Conservation (phyloP, 768 basidiomycete species). For the Rhodotorula graminis region DNA sequence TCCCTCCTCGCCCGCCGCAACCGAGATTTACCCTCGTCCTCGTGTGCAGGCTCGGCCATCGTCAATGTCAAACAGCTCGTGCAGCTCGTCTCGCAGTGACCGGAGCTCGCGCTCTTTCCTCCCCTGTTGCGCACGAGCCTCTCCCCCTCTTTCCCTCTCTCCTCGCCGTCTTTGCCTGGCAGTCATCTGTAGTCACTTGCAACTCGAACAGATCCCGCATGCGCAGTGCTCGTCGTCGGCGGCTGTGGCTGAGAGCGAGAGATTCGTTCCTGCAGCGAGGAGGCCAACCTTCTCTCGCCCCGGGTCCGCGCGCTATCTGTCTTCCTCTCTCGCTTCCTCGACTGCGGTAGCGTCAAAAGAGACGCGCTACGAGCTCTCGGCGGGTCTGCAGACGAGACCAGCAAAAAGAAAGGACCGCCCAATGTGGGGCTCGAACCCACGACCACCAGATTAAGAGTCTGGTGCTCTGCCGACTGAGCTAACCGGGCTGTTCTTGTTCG, state of each 20-base stretch:
- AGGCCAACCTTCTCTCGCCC: too few relatives aligned
- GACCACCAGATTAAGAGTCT: constrained; percentile 6
- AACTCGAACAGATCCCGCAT: too few relatives aligned
- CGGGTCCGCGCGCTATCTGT: too few relatives aligned
- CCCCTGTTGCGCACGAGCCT: too few relatives aligned
- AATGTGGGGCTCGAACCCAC: constrained; percentile 7
- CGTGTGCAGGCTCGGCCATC: neutral
- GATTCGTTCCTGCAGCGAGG: too few relatives aligned
- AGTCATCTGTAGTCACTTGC: neutral
- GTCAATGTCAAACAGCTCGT: constrained; percentile 13
- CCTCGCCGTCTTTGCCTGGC: neutral
- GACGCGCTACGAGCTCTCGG: too few relatives aligned
- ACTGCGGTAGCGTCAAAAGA: too few relatives aligned
- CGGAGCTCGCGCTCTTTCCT: neutral
- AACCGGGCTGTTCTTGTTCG: neutral
- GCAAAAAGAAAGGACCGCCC: neutral
- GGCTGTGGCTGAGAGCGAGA: too few relatives aligned
- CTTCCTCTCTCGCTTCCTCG: too few relatives aligned
- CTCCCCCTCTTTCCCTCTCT: neutral
- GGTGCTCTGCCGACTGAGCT: constrained; percentile 6
- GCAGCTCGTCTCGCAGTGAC: neutral
- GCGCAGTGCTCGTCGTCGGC: too few relatives aligned
- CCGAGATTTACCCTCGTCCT: neutral
- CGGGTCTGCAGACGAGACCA: too few relatives aligned
- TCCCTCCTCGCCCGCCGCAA: too few relatives aligned